Evolutionary conservation across 2,329 filamentous ascomycete genomes (phyloP).

Genomic region (Hypoxylon sp.): DNA sequence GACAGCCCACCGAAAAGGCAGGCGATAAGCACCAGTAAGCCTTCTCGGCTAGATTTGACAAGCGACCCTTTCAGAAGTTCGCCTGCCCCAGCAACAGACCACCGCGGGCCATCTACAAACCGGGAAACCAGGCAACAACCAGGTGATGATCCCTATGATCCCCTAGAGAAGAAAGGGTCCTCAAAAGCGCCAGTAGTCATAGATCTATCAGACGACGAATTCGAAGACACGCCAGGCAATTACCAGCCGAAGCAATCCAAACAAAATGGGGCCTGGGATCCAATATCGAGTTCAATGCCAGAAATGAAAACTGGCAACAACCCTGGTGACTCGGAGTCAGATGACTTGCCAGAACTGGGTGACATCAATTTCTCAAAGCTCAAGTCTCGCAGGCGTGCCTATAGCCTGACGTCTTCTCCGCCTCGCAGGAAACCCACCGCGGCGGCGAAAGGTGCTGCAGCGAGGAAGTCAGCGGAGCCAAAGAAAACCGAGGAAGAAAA

Average conservation of each 20-base stretch:
- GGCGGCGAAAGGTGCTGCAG: conserved; percentile 24
- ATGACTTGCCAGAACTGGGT: conserved; percentile 63
- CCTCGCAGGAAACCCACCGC: conserved; percentile 41
- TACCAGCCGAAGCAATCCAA: conserved; percentile 40
- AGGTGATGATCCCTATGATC: conserved; percentile 9
- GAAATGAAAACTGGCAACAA: conserved; percentile 50
- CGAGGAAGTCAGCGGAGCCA: conserved; percentile 42
- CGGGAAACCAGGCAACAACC: conserved; percentile 13
- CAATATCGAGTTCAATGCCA: conserved; percentile 67
- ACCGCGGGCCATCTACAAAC: not conserved
- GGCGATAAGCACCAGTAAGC: conserved; percentile 12
- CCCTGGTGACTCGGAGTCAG: conserved; percentile 50
- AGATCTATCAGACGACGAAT: conserved; percentile 49
- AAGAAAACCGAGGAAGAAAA: conserved; percentile 54
- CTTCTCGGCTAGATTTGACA: conserved; percentile 20
- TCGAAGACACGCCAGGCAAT: conserved; percentile 32
- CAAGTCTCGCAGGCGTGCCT: conserved; percentile 31
- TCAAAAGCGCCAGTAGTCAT: conserved; percentile 41
- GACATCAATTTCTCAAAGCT: conserved; percentile 55
- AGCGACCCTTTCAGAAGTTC: conserved; percentile 47
- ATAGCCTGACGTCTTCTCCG: conserved; percentile 37
- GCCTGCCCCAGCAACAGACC: conserved; percentile 18
- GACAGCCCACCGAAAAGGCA: conserved; percentile 40
- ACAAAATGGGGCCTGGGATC: conserved; percentile 58
- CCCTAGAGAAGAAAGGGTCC: conserved; percentile 24